Evolutionary conservation across 768 basidiomycete species (phyloP).

Genomic region (Dioszegia hungarica): DNA sequence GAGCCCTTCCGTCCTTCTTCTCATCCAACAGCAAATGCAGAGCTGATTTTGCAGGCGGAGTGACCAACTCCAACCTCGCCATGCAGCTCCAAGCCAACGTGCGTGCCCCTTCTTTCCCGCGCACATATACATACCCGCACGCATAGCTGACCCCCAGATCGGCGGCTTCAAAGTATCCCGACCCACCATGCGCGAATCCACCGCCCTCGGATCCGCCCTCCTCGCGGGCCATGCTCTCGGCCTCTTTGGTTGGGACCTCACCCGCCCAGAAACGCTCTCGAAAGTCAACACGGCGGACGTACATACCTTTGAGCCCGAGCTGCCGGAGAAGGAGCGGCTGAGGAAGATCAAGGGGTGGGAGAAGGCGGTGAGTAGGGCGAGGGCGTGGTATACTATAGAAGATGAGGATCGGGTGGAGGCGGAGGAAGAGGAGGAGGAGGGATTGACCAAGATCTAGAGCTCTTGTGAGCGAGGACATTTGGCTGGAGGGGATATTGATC

Average conservation of each 20-base stretch:
- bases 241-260: conserved; percentile 88
- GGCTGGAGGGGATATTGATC: neutral
- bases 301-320: conserved; percentile 61
- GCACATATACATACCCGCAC: neutral
- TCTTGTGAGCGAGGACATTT: too few species aligned
- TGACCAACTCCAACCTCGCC: conserved; percentile 53
- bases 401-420: conserved; percentile 46
- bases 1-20: neutral
- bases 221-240: conserved; percentile 83
- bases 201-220: conserved; percentile 89
- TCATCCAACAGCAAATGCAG: neutral
- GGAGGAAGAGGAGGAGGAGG: conserved; percentile 35
- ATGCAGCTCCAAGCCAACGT: conserved; percentile 50
- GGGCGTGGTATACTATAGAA: conserved; percentile 67
- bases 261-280: conserved; percentile 70
- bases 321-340: conserved; percentile 57
- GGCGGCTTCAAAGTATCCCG: conserved; percentile 88
- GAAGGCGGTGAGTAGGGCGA: conserved; percentile 76
- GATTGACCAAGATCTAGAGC: conserved; percentile 4
- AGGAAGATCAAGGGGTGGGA: conserved; percentile 78
- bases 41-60: conserved; percentile 15
- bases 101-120: conserved; percentile 40
- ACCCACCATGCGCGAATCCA: conserved; percentile 96
- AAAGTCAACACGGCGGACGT: conserved; percentile 85
- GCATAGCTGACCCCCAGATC: conserved; percentile 57